A percentile compares a stretch with the other conserved stretches of the same genome.
These are phyloP conservation scores for Gynandropsis gynandra DNA, from an alignment of 345 rosid species.

Conservation along the genomic window DNA sequence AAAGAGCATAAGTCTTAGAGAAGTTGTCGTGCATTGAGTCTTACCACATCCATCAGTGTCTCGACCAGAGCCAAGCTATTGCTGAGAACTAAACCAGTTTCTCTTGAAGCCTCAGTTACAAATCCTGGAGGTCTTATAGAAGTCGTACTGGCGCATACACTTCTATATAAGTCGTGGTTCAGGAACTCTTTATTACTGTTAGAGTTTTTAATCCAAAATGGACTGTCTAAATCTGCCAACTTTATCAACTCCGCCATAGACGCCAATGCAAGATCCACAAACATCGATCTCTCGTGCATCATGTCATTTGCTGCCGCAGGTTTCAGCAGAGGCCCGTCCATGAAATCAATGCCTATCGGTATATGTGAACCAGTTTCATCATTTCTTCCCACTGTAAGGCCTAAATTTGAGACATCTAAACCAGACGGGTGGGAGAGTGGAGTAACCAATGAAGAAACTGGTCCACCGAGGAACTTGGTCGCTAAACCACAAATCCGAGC, in stretches of 20 bases:
- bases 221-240: constrained; percentile 40
- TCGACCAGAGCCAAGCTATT: constrained; percentile 51
- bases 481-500: constrained; percentile 37
- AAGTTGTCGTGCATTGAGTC: constrained; percentile 1
- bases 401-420: constrained; percentile 26
- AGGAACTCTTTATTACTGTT: constrained; percentile 41
- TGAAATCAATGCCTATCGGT: constrained; percentile 28
- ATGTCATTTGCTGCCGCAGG: constrained; percentile 18
- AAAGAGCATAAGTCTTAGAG: too few species aligned
- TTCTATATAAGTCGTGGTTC: constrained; percentile 47
- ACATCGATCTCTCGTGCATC: constrained; percentile 27
- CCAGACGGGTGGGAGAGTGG: constrained; percentile 28
- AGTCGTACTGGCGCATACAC: constrained; percentile 32
- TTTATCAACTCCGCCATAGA: constrained; percentile 58
- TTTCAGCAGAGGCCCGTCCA: constrained; percentile 23
- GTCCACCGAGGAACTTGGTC: constrained; percentile 52
- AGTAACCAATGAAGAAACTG: constrained; percentile 25
- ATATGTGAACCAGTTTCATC: constrained; percentile 22
- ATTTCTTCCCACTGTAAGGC: constrained; percentile 33
- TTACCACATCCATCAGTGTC: constrained; percentile 66
- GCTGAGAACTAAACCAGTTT: constrained; percentile 42
- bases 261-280: constrained; percentile 43
- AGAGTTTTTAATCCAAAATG: constrained; percentile 44
- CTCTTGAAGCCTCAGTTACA: constrained; percentile 49
- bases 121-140: constrained; percentile 31